Evolutionary conservation across 2,329 filamentous ascomycete species (phyloP).

Genomic region (Pleurostoma richardsiae): DNA sequence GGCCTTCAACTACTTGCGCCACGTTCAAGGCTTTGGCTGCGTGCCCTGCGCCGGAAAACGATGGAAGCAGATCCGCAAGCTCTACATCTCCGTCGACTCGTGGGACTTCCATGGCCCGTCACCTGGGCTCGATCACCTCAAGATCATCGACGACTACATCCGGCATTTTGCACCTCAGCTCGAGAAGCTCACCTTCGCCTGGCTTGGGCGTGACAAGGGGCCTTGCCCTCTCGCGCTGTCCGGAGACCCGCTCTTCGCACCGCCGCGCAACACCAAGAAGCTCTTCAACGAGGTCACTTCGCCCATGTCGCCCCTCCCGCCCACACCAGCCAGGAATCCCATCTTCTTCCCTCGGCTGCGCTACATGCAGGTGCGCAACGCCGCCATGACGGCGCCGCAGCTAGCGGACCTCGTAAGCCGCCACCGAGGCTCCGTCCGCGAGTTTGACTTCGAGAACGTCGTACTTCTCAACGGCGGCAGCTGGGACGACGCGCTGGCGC

Average conservation of each 20-base stretch:
- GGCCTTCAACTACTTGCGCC: constrained; percentile 72
- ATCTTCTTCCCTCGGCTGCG: constrained; percentile 64
- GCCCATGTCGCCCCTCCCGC: constrained; percentile 58
- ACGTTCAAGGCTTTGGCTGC: constrained; percentile 68
- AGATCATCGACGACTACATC: constrained; percentile 78
- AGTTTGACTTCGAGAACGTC: constrained; percentile 78
- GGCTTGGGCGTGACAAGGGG: constrained; percentile 63
- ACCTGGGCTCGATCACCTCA: constrained; percentile 64
- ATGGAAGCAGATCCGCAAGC: constrained; percentile 73
- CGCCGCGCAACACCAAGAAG: constrained; percentile 47
- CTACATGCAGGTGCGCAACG: constrained; percentile 68
- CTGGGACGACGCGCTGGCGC: constrained; percentile 80
- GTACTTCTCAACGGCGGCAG: constrained; percentile 61
- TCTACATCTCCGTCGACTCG: constrained; percentile 67
- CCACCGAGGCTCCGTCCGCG: constrained; percentile 64
- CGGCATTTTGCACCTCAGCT: constrained; percentile 61
- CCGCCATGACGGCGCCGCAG: constrained; percentile 65
- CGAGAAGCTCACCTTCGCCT: constrained; percentile 70
- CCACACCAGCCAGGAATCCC: constrained; percentile 43
- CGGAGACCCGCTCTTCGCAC: constrained; percentile 64
- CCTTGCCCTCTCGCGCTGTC: constrained; percentile 69
- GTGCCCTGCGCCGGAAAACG: constrained; percentile 65
- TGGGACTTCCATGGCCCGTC: constrained; percentile 59
- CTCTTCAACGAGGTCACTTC: constrained; percentile 61
- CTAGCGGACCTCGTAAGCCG: constrained; percentile 62